phyloP scores from a whole-genome alignment of 306 rosid species.

The Adenanthera pavonina region DNA sequence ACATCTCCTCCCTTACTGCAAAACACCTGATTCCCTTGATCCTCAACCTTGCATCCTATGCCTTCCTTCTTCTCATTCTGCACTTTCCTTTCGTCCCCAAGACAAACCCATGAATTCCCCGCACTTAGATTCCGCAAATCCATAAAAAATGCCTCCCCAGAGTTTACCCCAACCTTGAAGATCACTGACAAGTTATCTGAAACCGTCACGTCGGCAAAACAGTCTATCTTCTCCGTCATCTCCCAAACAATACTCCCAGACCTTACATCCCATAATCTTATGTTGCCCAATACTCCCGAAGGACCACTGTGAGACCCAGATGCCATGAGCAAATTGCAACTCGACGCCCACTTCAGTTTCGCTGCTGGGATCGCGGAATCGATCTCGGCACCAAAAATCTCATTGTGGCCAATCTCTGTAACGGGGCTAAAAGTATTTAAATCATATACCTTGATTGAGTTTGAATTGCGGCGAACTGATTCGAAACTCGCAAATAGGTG shows the following conservation, averaged over 20 bases:
- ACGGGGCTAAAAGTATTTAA: conserved; percentile 51
- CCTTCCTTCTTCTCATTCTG: conserved; percentile 83
- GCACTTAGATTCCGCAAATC: conserved; percentile 68
- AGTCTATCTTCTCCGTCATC: conserved; percentile 69
- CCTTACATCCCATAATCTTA: conserved; percentile 85
- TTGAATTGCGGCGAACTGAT: conserved; percentile 83
- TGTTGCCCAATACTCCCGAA: conserved; percentile 76
- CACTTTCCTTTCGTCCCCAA: conserved; percentile 63
- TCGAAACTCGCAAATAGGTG: conserved; percentile 79
- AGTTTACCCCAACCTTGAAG: conserved; percentile 86
- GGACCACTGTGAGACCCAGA: conserved; percentile 97
- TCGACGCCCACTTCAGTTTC: conserved; percentile 71
- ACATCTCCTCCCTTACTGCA: conserved; percentile 77
- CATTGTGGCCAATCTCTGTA: conserved; percentile 68
- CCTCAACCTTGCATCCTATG: conserved; percentile 73
- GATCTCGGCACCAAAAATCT: conserved; percentile 83
- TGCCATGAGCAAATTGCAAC: conserved; percentile 71
- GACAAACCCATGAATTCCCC: conserved; percentile 72
- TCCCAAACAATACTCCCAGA: conserved; percentile 75
- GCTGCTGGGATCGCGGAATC: conserved; percentile 90
- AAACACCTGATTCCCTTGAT: conserved; percentile 83
- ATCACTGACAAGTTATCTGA: conserved; percentile 62
- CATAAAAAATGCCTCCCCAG: conserved; percentile 66
- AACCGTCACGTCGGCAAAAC: conserved; percentile 83
- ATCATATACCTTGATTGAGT: conserved; percentile 80